Evolutionary conservation across 2,329 filamentous ascomycete genomes (phyloP).

Genomic region (Cladosporium sp.): DNA sequence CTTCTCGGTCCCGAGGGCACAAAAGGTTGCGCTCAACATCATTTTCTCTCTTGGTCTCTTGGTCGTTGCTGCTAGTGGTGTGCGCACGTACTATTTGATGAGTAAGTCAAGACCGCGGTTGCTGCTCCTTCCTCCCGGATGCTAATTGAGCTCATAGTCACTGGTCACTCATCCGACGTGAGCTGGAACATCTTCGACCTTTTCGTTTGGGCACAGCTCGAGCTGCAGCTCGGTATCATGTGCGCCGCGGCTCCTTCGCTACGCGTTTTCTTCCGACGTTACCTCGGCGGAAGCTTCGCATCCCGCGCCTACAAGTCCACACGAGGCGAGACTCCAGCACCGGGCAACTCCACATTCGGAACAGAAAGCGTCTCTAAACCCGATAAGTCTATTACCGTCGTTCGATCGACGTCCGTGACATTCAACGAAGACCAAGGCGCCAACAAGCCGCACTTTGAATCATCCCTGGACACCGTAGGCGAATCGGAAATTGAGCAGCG

Average conservation of each 20-base stretch:
- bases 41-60: constrained; percentile 40
- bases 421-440: neutral
- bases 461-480: neutral
- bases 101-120: constrained; percentile 9
- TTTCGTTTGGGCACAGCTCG: constrained; percentile 37
- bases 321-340: neutral
- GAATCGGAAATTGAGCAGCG: neutral
- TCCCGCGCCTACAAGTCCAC: constrained; percentile 10
- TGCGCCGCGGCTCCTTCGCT: constrained; percentile 39
- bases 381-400: constrained; percentile 7
- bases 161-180: constrained; percentile 33
- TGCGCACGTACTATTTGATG: constrained; percentile 34
- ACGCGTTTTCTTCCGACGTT: constrained; percentile 39
- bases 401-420: neutral
- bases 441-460: neutral
- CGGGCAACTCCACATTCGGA: neutral
- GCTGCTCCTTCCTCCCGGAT: neutral
- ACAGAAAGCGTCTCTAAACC: neutral
- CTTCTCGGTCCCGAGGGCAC: constrained; percentile 37
- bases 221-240: constrained; percentile 37
- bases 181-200: constrained; percentile 35
- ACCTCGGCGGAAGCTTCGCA: constrained; percentile 24
- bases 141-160: constrained; percentile 13
- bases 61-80: constrained; percentile 31
- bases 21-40: constrained; percentile 40